Conservation (phyloP, 306 rosid genomes). For the Corylus avellana region DNA sequence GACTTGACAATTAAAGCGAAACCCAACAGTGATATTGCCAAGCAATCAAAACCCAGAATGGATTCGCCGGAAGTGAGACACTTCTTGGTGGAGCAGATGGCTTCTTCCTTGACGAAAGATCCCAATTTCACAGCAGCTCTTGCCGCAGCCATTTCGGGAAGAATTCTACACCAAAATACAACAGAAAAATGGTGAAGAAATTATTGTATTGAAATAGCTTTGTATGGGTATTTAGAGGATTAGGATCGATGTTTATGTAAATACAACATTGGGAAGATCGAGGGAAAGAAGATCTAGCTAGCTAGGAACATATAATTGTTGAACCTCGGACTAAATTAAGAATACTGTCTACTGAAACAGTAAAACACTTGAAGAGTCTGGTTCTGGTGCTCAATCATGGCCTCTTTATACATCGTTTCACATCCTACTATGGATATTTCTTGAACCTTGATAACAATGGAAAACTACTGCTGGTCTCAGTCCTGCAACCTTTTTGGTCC, state of each 20-base stretch:
- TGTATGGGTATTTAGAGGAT: conserved; percentile 19
- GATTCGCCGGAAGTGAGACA: conserved; percentile 60
- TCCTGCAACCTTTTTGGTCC: background rate
- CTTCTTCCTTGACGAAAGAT: conserved; percentile 87
- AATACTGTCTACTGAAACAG: too few species aligned
- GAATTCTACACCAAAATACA: conserved; percentile 46
- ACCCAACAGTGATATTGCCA: conserved; percentile 35
- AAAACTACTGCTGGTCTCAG: background rate
- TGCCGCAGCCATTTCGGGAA: conserved; percentile 92
- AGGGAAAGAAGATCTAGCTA: background rate
- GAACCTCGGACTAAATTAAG: background rate
- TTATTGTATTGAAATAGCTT: conserved; percentile 22
- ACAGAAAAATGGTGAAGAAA: conserved; percentile 25
- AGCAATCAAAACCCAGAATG: conserved; percentile 35
- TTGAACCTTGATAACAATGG: background rate
- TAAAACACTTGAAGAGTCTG: background rate
- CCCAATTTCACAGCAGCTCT: conserved; percentile 93
- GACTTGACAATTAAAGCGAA: conserved; percentile 59
- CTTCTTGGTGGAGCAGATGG: conserved; percentile 90
- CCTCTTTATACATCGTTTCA: background rate
- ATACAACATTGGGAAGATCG: conserved; percentile 45
- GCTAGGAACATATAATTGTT: conserved; percentile 19
- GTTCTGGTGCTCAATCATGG: background rate
- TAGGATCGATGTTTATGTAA: conserved; percentile 52
- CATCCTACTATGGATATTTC: background rate